These are phyloP conservation scores for Plantago elongata DNA, from an alignment of 257 asterid genomes.

Conservation along the genomic window DNA sequence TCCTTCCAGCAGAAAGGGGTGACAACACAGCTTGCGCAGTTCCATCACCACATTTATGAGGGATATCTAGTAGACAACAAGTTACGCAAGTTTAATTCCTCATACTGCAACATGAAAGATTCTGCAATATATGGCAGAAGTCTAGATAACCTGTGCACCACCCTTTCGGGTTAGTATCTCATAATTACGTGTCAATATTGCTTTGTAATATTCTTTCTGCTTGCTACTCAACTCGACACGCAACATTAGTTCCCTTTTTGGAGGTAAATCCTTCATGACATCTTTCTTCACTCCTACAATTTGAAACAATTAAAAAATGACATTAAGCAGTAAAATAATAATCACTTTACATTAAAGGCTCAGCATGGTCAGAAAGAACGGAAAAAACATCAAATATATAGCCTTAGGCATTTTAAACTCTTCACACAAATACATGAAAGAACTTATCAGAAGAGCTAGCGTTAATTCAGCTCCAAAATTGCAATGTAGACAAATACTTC, in stretches of 20 bases:
- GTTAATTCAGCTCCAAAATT: no score
- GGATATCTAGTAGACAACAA: slow-evolving; percentile 59
- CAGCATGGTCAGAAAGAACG: slow-evolving; percentile 14
- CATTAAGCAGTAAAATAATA: neutral
- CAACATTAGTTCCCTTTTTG: slow-evolving; percentile 89
- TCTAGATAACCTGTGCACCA: slow-evolving; percentile 80
- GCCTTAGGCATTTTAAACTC: neutral
- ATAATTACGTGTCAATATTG: slow-evolving; percentile 90
- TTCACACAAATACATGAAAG: no score
- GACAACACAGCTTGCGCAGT: slow-evolving; percentile 98
- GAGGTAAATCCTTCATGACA: slow-evolving; percentile 94
- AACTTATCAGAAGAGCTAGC: no score
- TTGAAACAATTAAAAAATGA: slow-evolving; percentile 16
- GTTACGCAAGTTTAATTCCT: slow-evolving; percentile 19
- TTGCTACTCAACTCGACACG: slow-evolving; percentile 91
- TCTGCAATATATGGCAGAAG: slow-evolving; percentile 14
- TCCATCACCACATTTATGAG: slow-evolving; percentile 98
- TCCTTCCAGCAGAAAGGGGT: slow-evolving; percentile 97
- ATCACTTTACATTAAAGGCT: neutral
- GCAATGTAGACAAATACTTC: no score
- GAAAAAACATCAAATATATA: slow-evolving; percentile 2
- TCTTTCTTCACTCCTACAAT: slow-evolving; percentile 91
- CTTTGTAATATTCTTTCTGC: slow-evolving; percentile 97
- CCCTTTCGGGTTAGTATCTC: slow-evolving; percentile 94
- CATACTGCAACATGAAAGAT: slow-evolving; percentile 12